A percentile compares a stretch with the other conserved stretches of the same genome.
Conservation (phyloP, 352 stramenopile species). For the Globisporangium heterothallicum region DNA sequence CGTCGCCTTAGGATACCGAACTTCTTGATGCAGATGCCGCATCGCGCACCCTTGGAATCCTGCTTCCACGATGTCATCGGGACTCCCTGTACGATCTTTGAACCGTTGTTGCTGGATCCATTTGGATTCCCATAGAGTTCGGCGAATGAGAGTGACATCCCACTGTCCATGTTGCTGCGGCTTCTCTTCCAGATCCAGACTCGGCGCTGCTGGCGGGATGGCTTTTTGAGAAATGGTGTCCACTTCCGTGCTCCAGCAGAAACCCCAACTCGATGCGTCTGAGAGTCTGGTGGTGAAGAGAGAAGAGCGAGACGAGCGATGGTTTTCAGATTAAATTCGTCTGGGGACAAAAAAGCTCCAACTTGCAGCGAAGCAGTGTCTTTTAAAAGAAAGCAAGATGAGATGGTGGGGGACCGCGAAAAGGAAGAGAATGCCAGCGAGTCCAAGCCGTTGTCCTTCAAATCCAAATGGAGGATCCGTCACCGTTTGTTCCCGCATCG, state of each 20-base stretch:
- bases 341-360: too few species aligned
- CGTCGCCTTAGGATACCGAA: slow-evolving; percentile 59
- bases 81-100: slow-evolving; percentile 44
- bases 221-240: slow-evolving; percentile 2
- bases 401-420: too few species aligned
- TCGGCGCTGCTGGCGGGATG: not conserved
- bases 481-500: not conserved
- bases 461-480: not conserved
- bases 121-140: slow-evolving; percentile 29
- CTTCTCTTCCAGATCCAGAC: not conserved
- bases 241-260: not conserved
- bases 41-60: slow-evolving; percentile 36
- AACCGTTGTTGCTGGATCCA: slow-evolving; percentile 19
- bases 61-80: slow-evolving; percentile 47
- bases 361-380: too few species aligned
- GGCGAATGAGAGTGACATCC: slow-evolving; percentile 37
- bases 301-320: not conserved
- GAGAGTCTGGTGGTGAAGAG: too few species aligned
- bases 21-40: slow-evolving; percentile 61
- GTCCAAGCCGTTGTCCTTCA: not conserved
- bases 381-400: too few species aligned
- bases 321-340: too few species aligned
- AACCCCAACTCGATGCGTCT: too few species aligned
- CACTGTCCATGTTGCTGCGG: slow-evolving; percentile 27
- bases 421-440: not conserved